phyloP scores from a whole-genome alignment of 208 protist genomes.

The Jaenimonas drosophilae region DNA sequence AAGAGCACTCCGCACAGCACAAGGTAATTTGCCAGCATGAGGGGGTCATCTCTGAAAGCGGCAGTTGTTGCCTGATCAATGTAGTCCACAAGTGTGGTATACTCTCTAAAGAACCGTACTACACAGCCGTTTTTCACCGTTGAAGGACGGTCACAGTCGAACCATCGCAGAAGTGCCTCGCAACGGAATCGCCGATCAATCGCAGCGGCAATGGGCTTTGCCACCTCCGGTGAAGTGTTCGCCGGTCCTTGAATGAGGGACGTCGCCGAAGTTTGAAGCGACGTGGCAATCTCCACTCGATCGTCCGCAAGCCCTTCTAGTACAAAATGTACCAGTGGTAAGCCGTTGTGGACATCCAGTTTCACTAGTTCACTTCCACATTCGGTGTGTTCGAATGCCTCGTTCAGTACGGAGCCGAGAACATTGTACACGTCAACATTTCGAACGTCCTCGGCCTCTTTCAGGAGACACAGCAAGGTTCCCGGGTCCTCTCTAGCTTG shows the following conservation, averaged over 20 bases:
- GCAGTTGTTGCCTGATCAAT: slow-evolving; percentile 24
- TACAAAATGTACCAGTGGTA: no score
- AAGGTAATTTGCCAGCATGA: slow-evolving; percentile 76
- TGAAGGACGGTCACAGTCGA: slow-evolving; percentile 54
- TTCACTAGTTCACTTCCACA: slow-evolving; percentile 10
- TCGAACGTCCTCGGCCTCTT: slow-evolving; percentile 24
- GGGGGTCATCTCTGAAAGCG: slow-evolving; percentile 37
- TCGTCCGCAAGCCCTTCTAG: no score
- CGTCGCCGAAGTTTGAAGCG: no score
- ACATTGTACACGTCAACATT: slow-evolving; percentile 38
- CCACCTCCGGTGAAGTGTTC: not conserved
- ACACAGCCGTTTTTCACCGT: slow-evolving; percentile 23
- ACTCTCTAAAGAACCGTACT: slow-evolving; percentile 17
- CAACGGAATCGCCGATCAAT: slow-evolving; percentile 25
- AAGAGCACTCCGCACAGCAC: slow-evolving; percentile 41
- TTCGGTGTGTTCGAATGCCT: slow-evolving; percentile 9
- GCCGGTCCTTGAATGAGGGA: no score
- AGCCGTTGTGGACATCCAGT: slow-evolving; percentile 11
- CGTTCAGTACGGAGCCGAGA: slow-evolving; percentile 16
- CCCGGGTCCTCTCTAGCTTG: no score
- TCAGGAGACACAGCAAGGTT: slow-evolving; percentile 17
- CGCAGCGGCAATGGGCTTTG: slow-evolving; percentile 15
- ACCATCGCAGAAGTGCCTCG: slow-evolving; percentile 49
- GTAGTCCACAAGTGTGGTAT: slow-evolving; percentile 38
- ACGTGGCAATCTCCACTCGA: no score